phyloP scores from a whole-genome alignment of 2,329 filamentous ascomycete species.

The Aphanoascus verrucosus region DNA sequence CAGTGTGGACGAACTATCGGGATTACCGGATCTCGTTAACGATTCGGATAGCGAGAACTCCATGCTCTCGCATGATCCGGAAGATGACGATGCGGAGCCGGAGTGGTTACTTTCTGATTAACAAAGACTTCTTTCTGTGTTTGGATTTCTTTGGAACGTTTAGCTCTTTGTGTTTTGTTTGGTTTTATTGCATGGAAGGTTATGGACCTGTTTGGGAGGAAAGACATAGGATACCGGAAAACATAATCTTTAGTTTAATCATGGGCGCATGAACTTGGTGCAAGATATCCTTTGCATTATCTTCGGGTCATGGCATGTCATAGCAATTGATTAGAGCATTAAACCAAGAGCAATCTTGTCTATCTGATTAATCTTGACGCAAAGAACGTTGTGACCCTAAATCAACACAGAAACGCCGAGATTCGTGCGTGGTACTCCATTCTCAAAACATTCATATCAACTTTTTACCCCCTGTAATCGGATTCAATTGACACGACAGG shows the following conservation, averaged over 20 bases:
- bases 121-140: background rate
- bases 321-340: background rate
- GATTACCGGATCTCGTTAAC: slow-evolving; percentile 16
- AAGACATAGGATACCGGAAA: background rate
- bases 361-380: background rate
- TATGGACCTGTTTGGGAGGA: too few relatives aligned
- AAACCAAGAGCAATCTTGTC: background rate
- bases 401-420: background rate
- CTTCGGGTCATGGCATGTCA: background rate
- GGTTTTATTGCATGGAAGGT: too few relatives aligned
- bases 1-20: slow-evolving; percentile 22
- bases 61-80: slow-evolving; percentile 51
- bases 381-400: background rate
- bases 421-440: background rate
- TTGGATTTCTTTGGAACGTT: background rate
- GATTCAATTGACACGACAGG: background rate
- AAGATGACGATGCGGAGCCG: slow-evolving; percentile 55
- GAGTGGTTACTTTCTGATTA: slow-evolving; percentile 46
- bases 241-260: background rate
- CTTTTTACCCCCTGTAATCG: background rate
- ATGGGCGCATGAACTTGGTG: background rate
- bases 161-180: background rate
- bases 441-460: background rate
- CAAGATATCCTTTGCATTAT: background rate
- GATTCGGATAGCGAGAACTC: slow-evolving; percentile 36